phyloP scores from a whole-genome alignment of 2,329 filamentous ascomycete genomes.

The Dendrostoma leiphaemia region DNA sequence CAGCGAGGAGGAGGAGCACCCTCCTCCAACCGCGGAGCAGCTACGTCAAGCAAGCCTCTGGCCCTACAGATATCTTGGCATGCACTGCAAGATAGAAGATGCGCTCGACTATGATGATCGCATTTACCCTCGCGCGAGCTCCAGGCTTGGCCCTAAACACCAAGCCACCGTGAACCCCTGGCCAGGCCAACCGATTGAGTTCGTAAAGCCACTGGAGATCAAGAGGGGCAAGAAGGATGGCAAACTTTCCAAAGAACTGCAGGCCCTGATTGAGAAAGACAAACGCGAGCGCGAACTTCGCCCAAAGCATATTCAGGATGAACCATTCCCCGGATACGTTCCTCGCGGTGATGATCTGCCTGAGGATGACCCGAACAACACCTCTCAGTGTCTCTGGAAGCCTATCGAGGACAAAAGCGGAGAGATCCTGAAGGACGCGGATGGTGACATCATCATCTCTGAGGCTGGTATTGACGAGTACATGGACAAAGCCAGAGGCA shows the following conservation, averaged over 20 bases:
- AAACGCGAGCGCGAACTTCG: slow-evolving; percentile 75
- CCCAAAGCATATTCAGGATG: slow-evolving; percentile 91
- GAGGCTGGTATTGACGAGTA: slow-evolving; percentile 63
- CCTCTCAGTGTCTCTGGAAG: slow-evolving; percentile 75
- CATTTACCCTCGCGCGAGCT: slow-evolving; percentile 94
- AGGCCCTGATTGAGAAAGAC: slow-evolving; percentile 78
- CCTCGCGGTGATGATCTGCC: slow-evolving; percentile 75
- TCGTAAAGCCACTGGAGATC: slow-evolving; percentile 82
- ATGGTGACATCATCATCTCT: slow-evolving; percentile 32
- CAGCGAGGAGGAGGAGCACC: slow-evolving; percentile 56
- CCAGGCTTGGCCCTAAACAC: slow-evolving; percentile 84
- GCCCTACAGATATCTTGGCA: slow-evolving; percentile 93
- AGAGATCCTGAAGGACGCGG: slow-evolving; percentile 7
- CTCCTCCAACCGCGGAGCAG: slow-evolving; percentile 74
- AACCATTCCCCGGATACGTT: slow-evolving; percentile 76
- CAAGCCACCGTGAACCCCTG: slow-evolving; percentile 84
- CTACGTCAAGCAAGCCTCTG: slow-evolving; percentile 90
- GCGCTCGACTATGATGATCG: slow-evolving; percentile 95
- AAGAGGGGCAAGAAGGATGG: slow-evolving; percentile 78
- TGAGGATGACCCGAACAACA: slow-evolving; percentile 70
- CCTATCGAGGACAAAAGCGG: slow-evolving; percentile 48
- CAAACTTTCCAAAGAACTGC: slow-evolving; percentile 76
- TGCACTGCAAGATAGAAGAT: slow-evolving; percentile 94
- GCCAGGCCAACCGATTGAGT: slow-evolving; percentile 83
- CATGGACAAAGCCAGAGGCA: slow-evolving; percentile 64